Base-by-base conservation (phyloP, 306 rosid species). In the Gleditsia sinensis region DNA sequence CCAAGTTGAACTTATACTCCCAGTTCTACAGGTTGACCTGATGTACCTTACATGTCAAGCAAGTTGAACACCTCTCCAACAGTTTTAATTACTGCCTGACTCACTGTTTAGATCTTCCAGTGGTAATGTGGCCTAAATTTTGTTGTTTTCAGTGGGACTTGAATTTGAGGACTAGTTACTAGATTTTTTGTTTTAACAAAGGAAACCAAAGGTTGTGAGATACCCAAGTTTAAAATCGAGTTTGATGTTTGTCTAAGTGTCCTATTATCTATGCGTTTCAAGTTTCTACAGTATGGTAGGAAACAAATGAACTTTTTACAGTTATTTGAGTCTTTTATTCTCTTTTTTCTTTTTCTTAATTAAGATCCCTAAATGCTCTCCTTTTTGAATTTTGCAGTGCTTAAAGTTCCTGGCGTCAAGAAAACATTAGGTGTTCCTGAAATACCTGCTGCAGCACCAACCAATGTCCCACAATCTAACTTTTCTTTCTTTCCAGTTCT, bases 391-490 rank as follows among this genome's bases (percentile, higher is more conserved):
- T 72, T 76, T 32, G 24, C 85, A 86, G 89, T 21, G 24, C 75
- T 86, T 60, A 89, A 82, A 67, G 72, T 24, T 50, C 86, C 85
- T 1, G 83, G 80, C 32, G 81, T 86, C 34, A 89, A 84, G 78
- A 60, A 78, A 71, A 50, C 71, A 19, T 75, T 89, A 73, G 85
- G 88, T 48, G 36, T 89, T 67, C 91, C 89, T 36, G 76, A 70
- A 50, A 63, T 86, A 8, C 86, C 88, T 8, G 81, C 42, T 14
- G n/a, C 60, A 6, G 61, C 11, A 36, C 76, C 79, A 1, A 51
- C 66, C 54, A 39, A 76, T 16, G 49, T 84, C 16, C 67, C 89
- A 17, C 81, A 68, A 37, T 75, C 85, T 17, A 43, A 83, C 56
- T 76, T 82, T 43, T 80, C 91, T 19, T 40, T 78, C 30, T 78